Conservation (phyloP, 345 rosid species). For the Citrus hindsii region DNA sequence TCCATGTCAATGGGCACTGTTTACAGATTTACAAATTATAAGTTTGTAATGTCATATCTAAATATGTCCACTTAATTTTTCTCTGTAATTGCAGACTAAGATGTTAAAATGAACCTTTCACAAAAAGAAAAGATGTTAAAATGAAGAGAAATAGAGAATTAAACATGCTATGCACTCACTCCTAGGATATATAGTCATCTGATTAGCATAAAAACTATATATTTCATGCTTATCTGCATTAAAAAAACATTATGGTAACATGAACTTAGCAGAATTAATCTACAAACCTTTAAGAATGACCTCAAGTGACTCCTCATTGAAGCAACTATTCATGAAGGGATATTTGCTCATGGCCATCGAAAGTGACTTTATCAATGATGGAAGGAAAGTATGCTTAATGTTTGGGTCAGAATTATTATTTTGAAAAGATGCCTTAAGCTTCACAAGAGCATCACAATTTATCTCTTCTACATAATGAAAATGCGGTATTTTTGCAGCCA, state of each 20-base stretch:
- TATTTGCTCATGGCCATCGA: conserved; percentile 78
- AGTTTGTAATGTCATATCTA: neutral
- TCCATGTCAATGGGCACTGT: neutral
- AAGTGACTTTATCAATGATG: conserved; percentile 73
- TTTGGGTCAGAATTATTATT: conserved; percentile 57
- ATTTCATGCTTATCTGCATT: neutral
- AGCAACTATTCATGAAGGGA: conserved; percentile 84
- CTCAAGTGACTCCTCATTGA: conserved; percentile 70
- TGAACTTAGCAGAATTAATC: conserved; percentile 1
- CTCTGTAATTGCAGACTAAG: neutral
- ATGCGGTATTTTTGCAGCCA: conserved; percentile 92
- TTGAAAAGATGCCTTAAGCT: conserved; percentile 70
- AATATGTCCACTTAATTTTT: neutral
- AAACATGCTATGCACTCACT: neutral
- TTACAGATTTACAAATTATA: neutral
- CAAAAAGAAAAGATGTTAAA: neutral
- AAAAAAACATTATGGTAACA: neutral
- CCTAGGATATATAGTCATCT: neutral
- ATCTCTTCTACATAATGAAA: conserved; percentile 95
- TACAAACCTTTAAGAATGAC: conserved; percentile 68
- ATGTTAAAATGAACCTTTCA: neutral
- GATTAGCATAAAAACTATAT: neutral
- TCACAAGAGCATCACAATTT: conserved; percentile 70
- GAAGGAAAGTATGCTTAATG: conserved; percentile 85
- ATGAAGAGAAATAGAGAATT: neutral